These are phyloP conservation scores for Polygonum maritimum DNA, from an alignment of 148 eudicot species.

Conservation along the genomic window DNA sequence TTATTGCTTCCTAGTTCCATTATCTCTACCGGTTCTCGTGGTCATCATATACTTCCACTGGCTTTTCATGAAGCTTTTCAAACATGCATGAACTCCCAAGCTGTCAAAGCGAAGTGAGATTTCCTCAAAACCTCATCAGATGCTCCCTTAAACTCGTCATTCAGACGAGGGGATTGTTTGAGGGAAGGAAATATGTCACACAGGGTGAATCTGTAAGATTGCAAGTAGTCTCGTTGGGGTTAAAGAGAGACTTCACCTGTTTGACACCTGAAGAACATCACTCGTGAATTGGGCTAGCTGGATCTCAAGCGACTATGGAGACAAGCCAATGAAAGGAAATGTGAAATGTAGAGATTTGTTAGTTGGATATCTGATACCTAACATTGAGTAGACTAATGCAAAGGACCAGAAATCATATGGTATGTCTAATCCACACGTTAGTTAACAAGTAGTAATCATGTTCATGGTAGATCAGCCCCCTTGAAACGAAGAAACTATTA, in stretches of 20 bases:
- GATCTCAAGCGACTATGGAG: background rate
- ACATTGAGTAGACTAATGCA: background rate
- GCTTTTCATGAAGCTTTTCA: conserved; percentile 93
- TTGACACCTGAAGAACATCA: background rate
- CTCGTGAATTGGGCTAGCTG: too few species aligned
- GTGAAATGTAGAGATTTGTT: background rate
- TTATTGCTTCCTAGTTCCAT: conserved; percentile 77
- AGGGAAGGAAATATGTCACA: too few species aligned
- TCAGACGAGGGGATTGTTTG: too few species aligned
- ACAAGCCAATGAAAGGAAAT: background rate
- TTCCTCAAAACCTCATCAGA: background rate
- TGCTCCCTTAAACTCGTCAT: background rate
- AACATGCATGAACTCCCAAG: conserved; percentile 51
- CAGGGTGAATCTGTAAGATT: too few species aligned
- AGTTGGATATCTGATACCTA: background rate
- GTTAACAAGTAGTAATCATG: too few species aligned
- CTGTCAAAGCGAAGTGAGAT: background rate
- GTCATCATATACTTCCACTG: conserved; percentile 80
- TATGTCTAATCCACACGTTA: too few species aligned
- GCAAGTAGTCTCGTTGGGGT: background rate
- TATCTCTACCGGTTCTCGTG: conserved; percentile 59
- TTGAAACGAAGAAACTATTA: too few species aligned
- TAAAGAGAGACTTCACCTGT: background rate
- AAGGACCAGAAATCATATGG: too few species aligned
- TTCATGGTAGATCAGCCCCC: background rate